A percentile compares a stretch with the other conserved stretches of the same genome.
phyloP scores from a whole-genome alignment of 495 filamentous ascomycete species.

The Daldinia grandis region DNA sequence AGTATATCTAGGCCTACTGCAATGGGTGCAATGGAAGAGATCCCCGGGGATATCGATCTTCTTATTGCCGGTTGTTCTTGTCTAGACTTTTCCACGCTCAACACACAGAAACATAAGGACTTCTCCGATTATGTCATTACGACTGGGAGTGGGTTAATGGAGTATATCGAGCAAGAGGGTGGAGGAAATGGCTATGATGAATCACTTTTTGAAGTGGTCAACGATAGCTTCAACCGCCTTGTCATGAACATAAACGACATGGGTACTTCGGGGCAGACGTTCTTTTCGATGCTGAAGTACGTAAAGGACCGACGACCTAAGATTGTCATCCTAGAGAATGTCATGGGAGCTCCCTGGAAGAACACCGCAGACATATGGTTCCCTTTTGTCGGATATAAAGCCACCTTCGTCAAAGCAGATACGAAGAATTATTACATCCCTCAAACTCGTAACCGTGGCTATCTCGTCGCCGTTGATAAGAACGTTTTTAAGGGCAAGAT shows the following conservation, averaged over 20 bases:
- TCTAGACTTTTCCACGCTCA: conserved; percentile 73
- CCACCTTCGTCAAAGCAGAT: conserved; percentile 60
- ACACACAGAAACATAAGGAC: conserved; percentile 51
- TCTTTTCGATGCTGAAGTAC: conserved; percentile 69
- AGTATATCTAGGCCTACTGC: conserved; percentile 67
- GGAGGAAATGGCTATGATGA: not conserved
- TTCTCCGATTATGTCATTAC: not conserved
- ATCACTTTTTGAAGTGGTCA: conserved; percentile 5
- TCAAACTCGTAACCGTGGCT: conserved; percentile 77
- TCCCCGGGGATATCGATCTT: conserved; percentile 71
- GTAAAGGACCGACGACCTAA: conserved; percentile 63
- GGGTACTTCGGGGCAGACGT: conserved; percentile 78
- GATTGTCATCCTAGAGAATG: conserved; percentile 80
- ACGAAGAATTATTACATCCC: conserved; percentile 82
- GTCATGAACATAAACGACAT: conserved; percentile 51
- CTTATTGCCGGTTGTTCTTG: conserved; percentile 81
- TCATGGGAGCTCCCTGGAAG: conserved; percentile 69
- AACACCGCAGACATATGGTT: conserved; percentile 59
- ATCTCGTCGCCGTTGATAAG: conserved; percentile 71
- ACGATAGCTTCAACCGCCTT: conserved; percentile 16
- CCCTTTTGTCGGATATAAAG: conserved; percentile 63
- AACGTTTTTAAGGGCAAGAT: conserved; percentile 36
- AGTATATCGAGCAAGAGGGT: not conserved
- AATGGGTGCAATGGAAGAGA: conserved; percentile 65
- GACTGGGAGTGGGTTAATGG: not conserved